Conservation (phyloP, 768 basidiomycete genomes). For the Podaxis sp. region DNA sequence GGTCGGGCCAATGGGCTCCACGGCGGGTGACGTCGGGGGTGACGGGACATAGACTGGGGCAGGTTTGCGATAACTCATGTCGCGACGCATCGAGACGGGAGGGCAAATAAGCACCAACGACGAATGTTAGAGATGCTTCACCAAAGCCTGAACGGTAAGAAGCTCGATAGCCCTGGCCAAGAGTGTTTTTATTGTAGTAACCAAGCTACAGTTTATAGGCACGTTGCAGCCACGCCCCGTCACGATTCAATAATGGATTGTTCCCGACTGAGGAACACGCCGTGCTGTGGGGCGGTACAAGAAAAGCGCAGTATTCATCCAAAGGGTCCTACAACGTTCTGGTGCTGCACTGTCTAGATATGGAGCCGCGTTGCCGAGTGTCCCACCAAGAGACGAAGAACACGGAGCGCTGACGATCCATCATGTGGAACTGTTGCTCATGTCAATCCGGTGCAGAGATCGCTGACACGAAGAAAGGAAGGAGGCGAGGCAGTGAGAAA, state of each 20-base stretch:
- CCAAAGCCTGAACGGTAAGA: slow-evolving; percentile 3
- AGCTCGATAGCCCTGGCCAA: neutral
- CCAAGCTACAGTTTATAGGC: slow-evolving; percentile 1
- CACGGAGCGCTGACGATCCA: slow-evolving; percentile 5
- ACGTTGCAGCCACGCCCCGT: slow-evolving; percentile 11
- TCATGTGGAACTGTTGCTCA: neutral
- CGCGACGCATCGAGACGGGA: slow-evolving; percentile 26
- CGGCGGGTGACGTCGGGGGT: slow-evolving; percentile 43
- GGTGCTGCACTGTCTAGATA: slow-evolving; percentile 1
- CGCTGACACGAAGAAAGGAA: neutral
- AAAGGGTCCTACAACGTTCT: slow-evolving; percentile 6
- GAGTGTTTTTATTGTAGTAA: slow-evolving; percentile 10
- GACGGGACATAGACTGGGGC: slow-evolving; percentile 66
- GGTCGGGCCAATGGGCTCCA: slow-evolving; percentile 8
- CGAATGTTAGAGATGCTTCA: slow-evolving; percentile 6
- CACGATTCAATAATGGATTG: slow-evolving; percentile 1
- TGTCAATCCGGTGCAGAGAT: neutral
- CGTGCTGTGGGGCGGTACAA: slow-evolving; percentile 10
- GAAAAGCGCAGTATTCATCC: slow-evolving; percentile 7
- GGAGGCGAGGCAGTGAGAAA: neutral
- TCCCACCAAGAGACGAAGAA: neutral
- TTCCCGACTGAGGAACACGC: slow-evolving; percentile 9
- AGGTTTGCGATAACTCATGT: slow-evolving; percentile 68
- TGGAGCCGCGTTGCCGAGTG: slow-evolving; percentile 2
- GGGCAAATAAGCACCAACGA: neutral